Base-by-base conservation (phyloP, 106 monocot genomes). In the Ottelia alismoides region DNA sequence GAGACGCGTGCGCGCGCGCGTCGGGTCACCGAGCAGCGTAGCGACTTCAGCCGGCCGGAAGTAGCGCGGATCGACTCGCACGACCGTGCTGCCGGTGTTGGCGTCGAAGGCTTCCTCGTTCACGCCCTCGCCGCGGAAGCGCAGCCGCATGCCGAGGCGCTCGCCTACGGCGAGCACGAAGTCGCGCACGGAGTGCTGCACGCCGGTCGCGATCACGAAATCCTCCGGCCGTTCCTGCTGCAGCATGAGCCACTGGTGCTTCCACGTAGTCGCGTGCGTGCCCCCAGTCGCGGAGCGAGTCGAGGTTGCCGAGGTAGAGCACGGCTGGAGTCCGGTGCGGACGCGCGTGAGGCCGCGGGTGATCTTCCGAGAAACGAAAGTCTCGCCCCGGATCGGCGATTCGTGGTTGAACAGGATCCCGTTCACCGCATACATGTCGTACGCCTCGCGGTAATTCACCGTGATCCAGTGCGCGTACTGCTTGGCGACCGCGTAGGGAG, bases 361-460 rank as follows among this genome's bases (percentile, higher is more conserved):
- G 74, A 90, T 84, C 71, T 90, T 90, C 18, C 89, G 74, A 26
- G 89, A 84, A 22, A 90, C 89, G 51, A 90, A 90, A 64, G 83
- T 89, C 77, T 89, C 88, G 0, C 88, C 88, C 0, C 88, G 69
- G 16, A 83, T 70, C 4, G 88, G 88, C 25, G 75, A 75, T 58
- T 89, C 88, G 52, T 89, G 88, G 68, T 89, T 89, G 73, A 89
- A 89, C 28, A 89, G 79, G 65, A 89, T 80, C 10, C 88, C 88
- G 47, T 89, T 89, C 68, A 83, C 83, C 19, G 88, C 84, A 46
- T 77, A 90, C 30, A 90, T 60, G 45, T 74, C 77, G 45, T 90
- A 90, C 25, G 89, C 89, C 62, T 90, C 89, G 20, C 89, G 76
- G 65, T 90, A 90, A 65, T 90, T 90, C 48, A 90, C 84, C 10